phyloP scores from a whole-genome alignment of 148 eudicot species.

The Rhododendron ferrugineum region DNA sequence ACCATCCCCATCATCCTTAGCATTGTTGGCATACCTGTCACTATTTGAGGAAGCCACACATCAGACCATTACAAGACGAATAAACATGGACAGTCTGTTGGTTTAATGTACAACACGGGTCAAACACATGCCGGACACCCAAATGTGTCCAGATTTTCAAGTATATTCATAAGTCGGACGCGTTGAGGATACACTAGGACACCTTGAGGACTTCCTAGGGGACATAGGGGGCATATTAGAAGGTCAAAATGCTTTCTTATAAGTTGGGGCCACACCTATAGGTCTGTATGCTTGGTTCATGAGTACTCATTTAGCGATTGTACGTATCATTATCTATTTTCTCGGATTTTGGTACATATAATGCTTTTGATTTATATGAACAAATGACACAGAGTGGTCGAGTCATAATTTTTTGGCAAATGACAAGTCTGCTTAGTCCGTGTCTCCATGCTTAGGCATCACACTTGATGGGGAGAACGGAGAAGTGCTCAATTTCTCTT shows the following conservation, averaged over 20 bases:
- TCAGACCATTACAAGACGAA: neutral
- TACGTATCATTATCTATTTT: neutral
- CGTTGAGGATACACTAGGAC: neutral
- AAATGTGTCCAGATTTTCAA: neutral
- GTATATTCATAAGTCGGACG: neutral
- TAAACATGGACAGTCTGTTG: neutral
- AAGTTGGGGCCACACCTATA: neutral
- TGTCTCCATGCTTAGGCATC: neutral
- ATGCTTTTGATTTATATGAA: neutral
- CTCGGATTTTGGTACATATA: neutral
- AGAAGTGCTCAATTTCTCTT: neutral
- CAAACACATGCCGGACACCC: neutral
- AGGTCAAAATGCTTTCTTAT: neutral
- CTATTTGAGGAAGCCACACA: neutral
- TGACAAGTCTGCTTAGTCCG: neutral
- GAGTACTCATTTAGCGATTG: neutral
- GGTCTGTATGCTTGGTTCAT: neutral
- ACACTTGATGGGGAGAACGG: neutral
- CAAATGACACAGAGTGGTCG: neutral
- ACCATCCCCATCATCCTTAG: slow-evolving; percentile 25
- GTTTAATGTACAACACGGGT: neutral
- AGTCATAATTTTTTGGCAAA: neutral
- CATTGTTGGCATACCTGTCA: slow-evolving; percentile 33
- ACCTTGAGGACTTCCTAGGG: neutral
- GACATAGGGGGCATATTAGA: neutral